Evolutionary conservation across 495 filamentous ascomycete genomes (phyloP).

Genomic region (Tuber aestivum): DNA sequence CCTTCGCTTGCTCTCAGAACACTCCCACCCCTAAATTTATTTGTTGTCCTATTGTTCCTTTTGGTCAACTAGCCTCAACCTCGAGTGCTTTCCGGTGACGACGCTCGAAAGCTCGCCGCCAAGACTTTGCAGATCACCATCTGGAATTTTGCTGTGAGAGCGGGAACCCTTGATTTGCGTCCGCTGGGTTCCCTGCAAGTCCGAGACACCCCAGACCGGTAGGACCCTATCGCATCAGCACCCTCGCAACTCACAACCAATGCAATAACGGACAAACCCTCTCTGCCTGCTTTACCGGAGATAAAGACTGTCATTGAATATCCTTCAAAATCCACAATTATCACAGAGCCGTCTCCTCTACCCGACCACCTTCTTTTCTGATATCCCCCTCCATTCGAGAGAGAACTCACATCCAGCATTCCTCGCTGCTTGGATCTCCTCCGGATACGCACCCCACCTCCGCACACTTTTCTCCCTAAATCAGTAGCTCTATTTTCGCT

Average conservation of each 20-base stretch:
- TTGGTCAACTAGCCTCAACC: too few species aligned
- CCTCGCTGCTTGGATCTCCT: constrained; percentile 19
- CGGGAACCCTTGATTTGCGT: neutral
- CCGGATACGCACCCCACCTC: constrained; percentile 7
- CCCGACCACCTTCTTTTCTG: neutral
- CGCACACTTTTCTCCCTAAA: constrained; percentile 3
- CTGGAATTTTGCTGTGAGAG: neutral
- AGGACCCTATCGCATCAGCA: neutral
- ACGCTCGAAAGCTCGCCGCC: neutral
- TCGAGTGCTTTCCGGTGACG: neutral
- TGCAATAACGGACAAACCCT: neutral
- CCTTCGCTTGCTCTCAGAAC: neutral
- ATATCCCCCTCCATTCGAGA: neutral
- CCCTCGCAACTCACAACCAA: neutral
- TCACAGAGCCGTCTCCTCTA: neutral
- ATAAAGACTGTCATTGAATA: neutral
- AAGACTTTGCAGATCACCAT: neutral
- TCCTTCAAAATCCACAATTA: neutral
- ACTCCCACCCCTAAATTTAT: neutral
- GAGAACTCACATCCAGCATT: neutral
- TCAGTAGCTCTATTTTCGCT: neutral
- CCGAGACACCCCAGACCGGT: neutral
- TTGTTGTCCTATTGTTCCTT: neutral
- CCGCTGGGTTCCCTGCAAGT: neutral
- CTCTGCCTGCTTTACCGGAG: neutral